Evolutionary conservation across 2,329 filamentous ascomycete genomes (phyloP).

Genomic region (Chaetomium olivaceum): DNA sequence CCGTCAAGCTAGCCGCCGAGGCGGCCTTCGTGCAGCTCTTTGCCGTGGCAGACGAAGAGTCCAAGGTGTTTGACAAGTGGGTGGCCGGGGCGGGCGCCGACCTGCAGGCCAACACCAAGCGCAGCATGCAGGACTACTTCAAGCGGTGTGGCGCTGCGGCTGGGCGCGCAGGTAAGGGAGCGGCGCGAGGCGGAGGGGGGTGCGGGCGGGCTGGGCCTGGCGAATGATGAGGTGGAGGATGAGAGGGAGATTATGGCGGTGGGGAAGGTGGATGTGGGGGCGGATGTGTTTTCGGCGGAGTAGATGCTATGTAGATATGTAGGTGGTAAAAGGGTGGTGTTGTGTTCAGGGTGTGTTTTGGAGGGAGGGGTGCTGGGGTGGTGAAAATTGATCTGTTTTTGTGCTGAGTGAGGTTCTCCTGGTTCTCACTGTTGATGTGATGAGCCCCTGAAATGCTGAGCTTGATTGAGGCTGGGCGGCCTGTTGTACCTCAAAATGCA

Average conservation of each 20-base stretch:
- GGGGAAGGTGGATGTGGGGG: conserved; percentile 78
- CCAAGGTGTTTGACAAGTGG: conserved; percentile 86
- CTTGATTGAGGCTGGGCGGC: background rate
- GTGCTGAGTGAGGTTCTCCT: background rate
- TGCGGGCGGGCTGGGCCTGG: conserved; percentile 78
- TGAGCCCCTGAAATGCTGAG: background rate
- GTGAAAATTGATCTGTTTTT: background rate
- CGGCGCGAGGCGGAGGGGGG: conserved; percentile 90
- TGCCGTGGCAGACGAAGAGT: conserved; percentile 83
- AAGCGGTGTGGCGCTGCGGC: conserved; percentile 84
- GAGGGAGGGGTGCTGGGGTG: background rate
- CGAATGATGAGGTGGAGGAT: conserved; percentile 90
- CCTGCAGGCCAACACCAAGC: conserved; percentile 71
- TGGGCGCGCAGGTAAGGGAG: conserved; percentile 86
- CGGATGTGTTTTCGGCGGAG: conserved; percentile 51
- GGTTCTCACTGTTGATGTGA: background rate
- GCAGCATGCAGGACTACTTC: conserved; percentile 96
- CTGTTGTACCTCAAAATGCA: background rate
- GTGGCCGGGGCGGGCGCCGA: conserved; percentile 68
- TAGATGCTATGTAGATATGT: background rate
- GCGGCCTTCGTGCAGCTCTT: conserved; percentile 92
- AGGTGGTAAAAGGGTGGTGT: background rate
- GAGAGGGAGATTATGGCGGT: conserved; percentile 96
- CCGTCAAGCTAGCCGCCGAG: conserved; percentile 92
- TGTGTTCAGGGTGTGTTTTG: background rate